Evolutionary conservation across 371 early-diverging fungal species (phyloP), one percentile per base, ranked within the genome.

Genomic region (Mucor piriformis): DNA sequence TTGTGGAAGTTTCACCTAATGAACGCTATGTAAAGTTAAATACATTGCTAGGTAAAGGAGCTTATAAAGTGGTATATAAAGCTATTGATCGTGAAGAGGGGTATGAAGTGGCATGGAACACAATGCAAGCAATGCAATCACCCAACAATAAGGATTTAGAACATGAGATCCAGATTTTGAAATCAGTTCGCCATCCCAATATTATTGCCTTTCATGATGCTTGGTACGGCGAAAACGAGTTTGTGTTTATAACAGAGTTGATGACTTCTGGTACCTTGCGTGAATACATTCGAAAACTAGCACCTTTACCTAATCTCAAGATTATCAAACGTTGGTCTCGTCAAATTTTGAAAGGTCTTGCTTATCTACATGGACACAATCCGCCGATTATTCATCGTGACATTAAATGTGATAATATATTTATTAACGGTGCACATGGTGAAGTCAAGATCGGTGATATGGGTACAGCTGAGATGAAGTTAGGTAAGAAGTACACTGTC

Each of bases 371-470:
- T 59, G 76, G 84, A 8, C 74, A 87, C 29, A 61, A 81, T 27
- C 92, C 91, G 10, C 90, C 92, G 3, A 90, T 93, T 50, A 92
- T 93, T 54, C 94, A 93, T 65, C 70, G 91, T 55, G 89, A 91
- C 54, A 85, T 91, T 63, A 89, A 83, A 72, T 88, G 75, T 43
- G 83, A 72, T 47, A 93, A 93, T 61, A 89, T 93, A 40, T 93
- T 93, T 66, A 89, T 93, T 58, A 92, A 91, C 59, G 88, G 89
- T 21, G 82, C 88, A 10, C 84, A 86, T 63, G 91, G 91, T 23
- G 89, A 90, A 60, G 88, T 90, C 49, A 92, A 92, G 61, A 91
- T 92, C 58, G 92, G 92, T 32, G 92, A 92, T 67, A 82, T 92
- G 77, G 92, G 92, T 10, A 86, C 87, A 0, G 89, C 92, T 3